phyloP scores from a whole-genome alignment of 2,329 filamentous ascomycete genomes.

The Aureobasidium subglaciale region DNA sequence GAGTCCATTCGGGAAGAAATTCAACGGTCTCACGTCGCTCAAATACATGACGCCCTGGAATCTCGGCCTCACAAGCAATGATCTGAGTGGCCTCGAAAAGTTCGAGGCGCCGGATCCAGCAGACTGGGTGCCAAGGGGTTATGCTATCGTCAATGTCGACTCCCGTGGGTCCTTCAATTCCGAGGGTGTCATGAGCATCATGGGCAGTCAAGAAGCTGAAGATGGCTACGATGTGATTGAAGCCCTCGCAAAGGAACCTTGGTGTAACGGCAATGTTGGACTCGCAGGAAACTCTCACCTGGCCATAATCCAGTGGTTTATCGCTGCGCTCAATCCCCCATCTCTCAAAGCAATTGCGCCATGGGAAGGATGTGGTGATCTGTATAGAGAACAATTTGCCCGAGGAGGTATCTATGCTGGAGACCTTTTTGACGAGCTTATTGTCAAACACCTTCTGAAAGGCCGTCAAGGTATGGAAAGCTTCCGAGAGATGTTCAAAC shows the following conservation, averaged over 20 bases:
- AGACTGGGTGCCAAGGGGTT: constrained; percentile 26
- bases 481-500: too few relatives aligned
- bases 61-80: background rate
- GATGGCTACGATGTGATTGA: constrained; percentile 43
- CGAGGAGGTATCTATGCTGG: constrained; percentile 38
- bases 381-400: constrained; percentile 41
- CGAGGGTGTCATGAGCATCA: constrained; percentile 30
- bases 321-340: constrained; percentile 37
- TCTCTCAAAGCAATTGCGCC: constrained; percentile 38
- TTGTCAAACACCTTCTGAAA: too few relatives aligned
- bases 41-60: too few relatives aligned
- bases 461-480: too few relatives aligned
- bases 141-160: constrained; percentile 29
- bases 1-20: too few relatives aligned
- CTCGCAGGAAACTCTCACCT: constrained; percentile 40
- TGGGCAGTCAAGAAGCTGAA: constrained; percentile 38
- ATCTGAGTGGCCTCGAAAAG: constrained; percentile 30
- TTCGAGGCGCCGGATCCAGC: constrained; percentile 39
- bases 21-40: too few relatives aligned
- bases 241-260: constrained; percentile 33
- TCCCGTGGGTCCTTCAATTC: constrained; percentile 25
- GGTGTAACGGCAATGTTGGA: constrained; percentile 37
- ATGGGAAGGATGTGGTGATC: constrained; percentile 41
- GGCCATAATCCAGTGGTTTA: constrained; percentile 35
- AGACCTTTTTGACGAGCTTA: too few relatives aligned